Base-by-base conservation (phyloP, 1,139 yeast species). In the Candida tropicalis region DNA sequence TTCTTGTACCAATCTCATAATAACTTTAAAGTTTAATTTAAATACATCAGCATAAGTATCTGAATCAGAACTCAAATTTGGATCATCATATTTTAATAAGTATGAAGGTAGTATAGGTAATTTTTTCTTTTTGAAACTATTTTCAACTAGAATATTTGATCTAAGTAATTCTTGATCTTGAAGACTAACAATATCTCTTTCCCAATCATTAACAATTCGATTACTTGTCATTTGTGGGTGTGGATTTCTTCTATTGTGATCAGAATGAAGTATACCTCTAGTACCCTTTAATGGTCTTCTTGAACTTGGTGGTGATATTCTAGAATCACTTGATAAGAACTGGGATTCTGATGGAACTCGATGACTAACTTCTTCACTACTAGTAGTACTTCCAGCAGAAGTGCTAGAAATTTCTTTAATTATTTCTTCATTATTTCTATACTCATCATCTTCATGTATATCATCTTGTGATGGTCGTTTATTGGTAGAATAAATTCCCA, bases 1-100 rank as follows among this genome's bases (percentile, higher is more conserved):
- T 16, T 54, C 49, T 16, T 64, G 60, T 4, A 70, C 71, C 43
- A 72, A 55, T 15, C 52, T 53, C 28, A 53, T 50, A 22, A 70
- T 59, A 2, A 63, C 56, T 3, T 48, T 47, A 33, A 60, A 47
- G 49, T 69, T 69, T 28, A 54, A 41, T 33, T 51, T 49, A n/a
- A 50, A 51, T 4, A 52, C 47, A 33, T 59, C 60, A 2, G 54
- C 52, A 11, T 45, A 48, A 8, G 59, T 54, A 5, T 54, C 60
- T 6, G 65, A 59, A 36, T 59, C 59, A 1, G 58, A 38, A 13
- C 58, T 51, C 18, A 59, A 34, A 37, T 60, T 62, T 0, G 63
- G 58, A 27, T 65, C 63, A 51, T 55, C 46, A 26, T 47, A 47
- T 50, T 60, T 49, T 49, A 56, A 53, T 59, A 54, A 56, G 54